Conservation (phyloP, 257 asterid species). For the Solanum gracilifrons region DNA sequence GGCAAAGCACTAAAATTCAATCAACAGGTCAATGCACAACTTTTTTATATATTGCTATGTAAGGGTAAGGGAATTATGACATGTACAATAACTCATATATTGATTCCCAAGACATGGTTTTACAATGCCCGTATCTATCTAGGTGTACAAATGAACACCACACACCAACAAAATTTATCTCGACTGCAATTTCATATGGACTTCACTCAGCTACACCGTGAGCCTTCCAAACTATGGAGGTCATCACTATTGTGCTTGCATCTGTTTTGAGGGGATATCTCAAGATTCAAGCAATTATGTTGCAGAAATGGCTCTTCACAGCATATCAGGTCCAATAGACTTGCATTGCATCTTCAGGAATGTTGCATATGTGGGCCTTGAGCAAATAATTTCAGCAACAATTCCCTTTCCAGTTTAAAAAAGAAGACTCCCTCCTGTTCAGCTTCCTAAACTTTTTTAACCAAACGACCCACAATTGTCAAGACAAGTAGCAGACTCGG, state of each 20-base stretch:
- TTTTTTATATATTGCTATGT: background rate
- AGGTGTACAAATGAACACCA: background rate
- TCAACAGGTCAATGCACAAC: background rate
- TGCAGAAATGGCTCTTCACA: background rate
- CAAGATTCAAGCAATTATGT: background rate
- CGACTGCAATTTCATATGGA: background rate
- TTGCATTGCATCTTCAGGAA: background rate
- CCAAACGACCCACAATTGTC: background rate
- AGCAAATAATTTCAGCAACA: background rate
- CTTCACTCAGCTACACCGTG: background rate
- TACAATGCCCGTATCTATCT: background rate
- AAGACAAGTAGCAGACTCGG: background rate
- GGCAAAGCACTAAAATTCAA: background rate
- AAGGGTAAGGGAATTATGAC: background rate
- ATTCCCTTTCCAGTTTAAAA: background rate
- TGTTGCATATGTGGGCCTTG: background rate
- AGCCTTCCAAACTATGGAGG: background rate
- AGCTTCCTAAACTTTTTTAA: background rate
- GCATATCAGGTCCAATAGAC: background rate
- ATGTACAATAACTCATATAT: conserved; percentile 1
- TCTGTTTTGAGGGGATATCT: background rate
- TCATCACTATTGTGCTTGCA: background rate
- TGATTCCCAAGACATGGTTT: background rate
- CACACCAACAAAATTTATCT: background rate
- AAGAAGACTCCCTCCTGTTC: background rate